Evolutionary conservation across 2,329 filamentous ascomycete species (phyloP), one percentile per base, ranked within the genome.

Genomic region (Sclerotinia subarctica): DNA sequence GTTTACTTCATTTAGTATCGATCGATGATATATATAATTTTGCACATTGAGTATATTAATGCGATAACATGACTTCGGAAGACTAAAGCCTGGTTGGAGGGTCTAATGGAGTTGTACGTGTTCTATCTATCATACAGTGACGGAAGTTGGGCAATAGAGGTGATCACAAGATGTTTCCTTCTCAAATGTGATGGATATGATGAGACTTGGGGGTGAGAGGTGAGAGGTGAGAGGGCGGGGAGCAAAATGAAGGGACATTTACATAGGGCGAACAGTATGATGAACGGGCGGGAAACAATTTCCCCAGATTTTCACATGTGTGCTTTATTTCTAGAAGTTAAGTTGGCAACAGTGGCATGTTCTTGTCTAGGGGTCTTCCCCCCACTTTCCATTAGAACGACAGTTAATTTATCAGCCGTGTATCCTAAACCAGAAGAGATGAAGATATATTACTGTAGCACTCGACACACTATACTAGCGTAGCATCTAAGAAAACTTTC

Each of bases 361-460:
- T 51, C 11, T 21, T 7, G 10, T 51, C 29, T 62, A 42, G 5
- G 15, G 8, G 21, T 19, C 29, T 6, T 62, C 6, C 32, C 21
- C 46, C 58, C 58, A 38, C 29, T 7, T 24, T 19, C 51, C n/a
- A 63, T 19, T 26, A 19, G 6, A 15, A 51, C 2, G 24, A 21
- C 8, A 24, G 13, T 21, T 21, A 11, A 35, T 35, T 35, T 38
- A 62, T 49, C 58, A 47, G 44, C 44, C 29, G 15, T 51, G 46
- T 15, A 21, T 63, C 59, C 24, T 32, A 46, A 63, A 38, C 21
- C 8, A 63, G 32, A 38, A 63, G 11, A 42, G 26, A 42, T 51
- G 32, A 42, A 51, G 47, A 63, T 63, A 42, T 51, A 63, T 63
- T 63, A 49, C 38, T 63, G n/a, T 38, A 51, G 32, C 59, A 35